Evolutionary conservation across 768 basidiomycete genomes (phyloP), one percentile per base, ranked within the genome.

Genomic region (Pulveroboletus sp.): DNA sequence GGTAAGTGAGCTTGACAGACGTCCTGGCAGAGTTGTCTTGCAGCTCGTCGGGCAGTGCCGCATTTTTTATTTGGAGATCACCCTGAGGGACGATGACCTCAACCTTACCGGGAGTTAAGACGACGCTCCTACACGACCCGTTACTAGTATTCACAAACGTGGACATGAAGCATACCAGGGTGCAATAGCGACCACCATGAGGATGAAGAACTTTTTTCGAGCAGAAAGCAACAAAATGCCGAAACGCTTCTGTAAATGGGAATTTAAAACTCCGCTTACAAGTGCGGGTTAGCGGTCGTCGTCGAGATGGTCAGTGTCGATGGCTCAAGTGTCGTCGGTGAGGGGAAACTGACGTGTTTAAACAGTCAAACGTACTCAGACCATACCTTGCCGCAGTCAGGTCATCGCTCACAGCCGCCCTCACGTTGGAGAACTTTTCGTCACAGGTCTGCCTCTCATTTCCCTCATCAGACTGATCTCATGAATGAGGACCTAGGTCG

Each of bases 391-490:
- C 91, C 21, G 93, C 93, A 17, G 96, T 99, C 49, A 79, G 96
- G 57, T 92, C 92, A 6, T 96, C 96, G 21, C 77, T 99, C 43
- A 98, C 95, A n/a, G 95, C 96, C 28, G 94, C 96, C 3, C 76
- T 99, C 58, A 97, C 94, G 1, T 77, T 99, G 54, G 93, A 99
- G 75, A 92, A 94, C 79, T 99, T 99, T 76, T 82, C 93, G 43
- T 98, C 95, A 10, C 95, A 99, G 60, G 62, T 45, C 44, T 46
- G 14, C 1, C 47, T 62, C 51, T 54, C 43, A 51, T 28, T 3
- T 50, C 32, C 53, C 41, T 48, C 35, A 32, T 66, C 43, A 32
- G 18, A 5, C 49, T 21, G 45, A 50, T 62, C 57, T 55, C 42
- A 18, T 3, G 14, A 1, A 30, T 36, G 18, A 21, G 9, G 33